A percentile compares a stretch with the other conserved stretches of the same genome.
phyloP scores from a whole-genome alignment of 1,284 basidiomycete genomes.

The Tetrapyrgos nigripes region DNA sequence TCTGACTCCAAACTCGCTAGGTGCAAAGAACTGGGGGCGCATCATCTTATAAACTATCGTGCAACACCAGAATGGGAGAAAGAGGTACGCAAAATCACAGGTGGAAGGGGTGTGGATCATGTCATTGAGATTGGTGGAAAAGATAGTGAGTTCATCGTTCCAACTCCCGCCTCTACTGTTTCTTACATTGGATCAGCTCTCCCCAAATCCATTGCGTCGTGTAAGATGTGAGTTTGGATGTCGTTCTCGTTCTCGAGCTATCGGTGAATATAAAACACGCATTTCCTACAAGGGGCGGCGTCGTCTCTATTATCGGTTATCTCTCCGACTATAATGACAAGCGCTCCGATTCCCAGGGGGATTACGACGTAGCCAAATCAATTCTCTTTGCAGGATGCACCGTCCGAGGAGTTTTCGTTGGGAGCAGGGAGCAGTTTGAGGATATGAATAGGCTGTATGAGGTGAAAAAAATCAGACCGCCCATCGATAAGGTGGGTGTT shows the following conservation, averaged over 20 bases:
- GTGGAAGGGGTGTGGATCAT: slow-evolving; percentile 61
- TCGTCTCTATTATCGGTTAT: background rate
- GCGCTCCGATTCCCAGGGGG: too few relatives aligned
- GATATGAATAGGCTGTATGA: slow-evolving; percentile 52
- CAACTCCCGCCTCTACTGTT: too few relatives aligned
- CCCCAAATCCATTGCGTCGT: background rate
- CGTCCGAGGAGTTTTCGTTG: slow-evolving; percentile 17
- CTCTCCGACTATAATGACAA: background rate
- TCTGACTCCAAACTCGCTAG: slow-evolving; percentile 63
- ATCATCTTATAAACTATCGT: slow-evolving; percentile 65
- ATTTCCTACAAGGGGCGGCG: background rate
- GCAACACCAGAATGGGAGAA: slow-evolving; percentile 60
- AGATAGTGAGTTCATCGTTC: too few relatives aligned
- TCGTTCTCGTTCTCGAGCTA: too few relatives aligned
- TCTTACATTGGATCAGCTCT: too few relatives aligned
- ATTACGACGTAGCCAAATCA: background rate
- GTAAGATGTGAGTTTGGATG: background rate
- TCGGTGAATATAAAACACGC: too few relatives aligned
- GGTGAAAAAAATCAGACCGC: slow-evolving; percentile 47
- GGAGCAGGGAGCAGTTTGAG: slow-evolving; percentile 36
- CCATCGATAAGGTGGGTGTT: slow-evolving; percentile 50
- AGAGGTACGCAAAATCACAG: slow-evolving; percentile 56
- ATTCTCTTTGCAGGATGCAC: background rate
- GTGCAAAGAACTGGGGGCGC: slow-evolving; percentile 53
- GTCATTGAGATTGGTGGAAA: slow-evolving; percentile 63